phyloP scores from a whole-genome alignment of 2,329 filamentous ascomycete species.

The Neofusicoccum cordaticola region DNA sequence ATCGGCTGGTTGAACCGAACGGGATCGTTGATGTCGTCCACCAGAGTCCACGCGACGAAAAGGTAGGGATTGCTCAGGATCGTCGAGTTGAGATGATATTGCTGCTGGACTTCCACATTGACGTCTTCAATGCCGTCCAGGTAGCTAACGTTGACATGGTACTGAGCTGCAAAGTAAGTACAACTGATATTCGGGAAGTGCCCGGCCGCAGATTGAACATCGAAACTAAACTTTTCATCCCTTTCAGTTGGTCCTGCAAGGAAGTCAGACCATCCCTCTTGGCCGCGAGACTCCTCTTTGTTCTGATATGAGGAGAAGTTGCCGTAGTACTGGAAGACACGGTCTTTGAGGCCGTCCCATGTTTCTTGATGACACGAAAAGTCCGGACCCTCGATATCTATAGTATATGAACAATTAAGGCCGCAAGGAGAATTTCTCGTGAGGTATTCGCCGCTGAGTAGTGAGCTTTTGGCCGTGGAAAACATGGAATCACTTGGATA shows the following conservation, averaged over 20 bases:
- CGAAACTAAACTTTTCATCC: not conserved
- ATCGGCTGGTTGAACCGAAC: not conserved
- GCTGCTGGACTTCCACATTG: too few relatives aligned
- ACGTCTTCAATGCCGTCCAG: not conserved
- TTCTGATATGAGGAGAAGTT: not conserved
- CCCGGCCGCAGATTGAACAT: not conserved
- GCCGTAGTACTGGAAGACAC: not conserved
- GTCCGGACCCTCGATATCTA: not conserved
- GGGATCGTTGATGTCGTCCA: too few relatives aligned
- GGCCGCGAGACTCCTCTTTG: not conserved
- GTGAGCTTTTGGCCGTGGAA: not conserved
- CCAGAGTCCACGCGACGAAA: too few relatives aligned
- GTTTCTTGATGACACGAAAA: not conserved
- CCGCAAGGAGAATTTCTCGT: not conserved
- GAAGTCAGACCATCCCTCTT: not conserved
- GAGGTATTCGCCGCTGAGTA: not conserved
- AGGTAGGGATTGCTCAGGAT: too few relatives aligned
- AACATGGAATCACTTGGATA: not conserved
- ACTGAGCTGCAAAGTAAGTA: not conserved
- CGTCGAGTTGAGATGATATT: not conserved
- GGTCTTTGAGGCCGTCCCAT: not conserved
- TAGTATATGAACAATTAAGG: not conserved
- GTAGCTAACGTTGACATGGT: not conserved
- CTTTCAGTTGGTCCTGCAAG: not conserved
- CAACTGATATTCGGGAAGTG: not conserved